These are phyloP conservation scores for Beta vulgaris DNA, from an alignment of 148 eudicot genomes.

Conservation along the genomic window DNA sequence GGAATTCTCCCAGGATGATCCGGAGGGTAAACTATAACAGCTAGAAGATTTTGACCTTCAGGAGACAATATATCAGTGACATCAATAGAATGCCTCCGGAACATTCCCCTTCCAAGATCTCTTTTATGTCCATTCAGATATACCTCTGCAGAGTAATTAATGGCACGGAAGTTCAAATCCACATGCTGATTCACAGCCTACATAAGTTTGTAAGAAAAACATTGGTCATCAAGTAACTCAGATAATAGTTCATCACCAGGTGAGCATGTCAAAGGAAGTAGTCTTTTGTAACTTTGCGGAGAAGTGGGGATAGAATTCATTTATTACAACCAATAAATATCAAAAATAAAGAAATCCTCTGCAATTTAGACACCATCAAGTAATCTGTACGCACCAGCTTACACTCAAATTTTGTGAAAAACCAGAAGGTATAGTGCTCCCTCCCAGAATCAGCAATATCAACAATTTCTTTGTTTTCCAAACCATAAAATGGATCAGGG, in stretches of 20 bases:
- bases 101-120: constrained; percentile 90
- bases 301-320: too few relatives aligned
- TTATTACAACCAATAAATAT: not conserved
- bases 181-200: constrained; percentile 74
- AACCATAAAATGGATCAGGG: constrained; percentile 92
- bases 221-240: not conserved
- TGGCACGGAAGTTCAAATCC: constrained; percentile 84
- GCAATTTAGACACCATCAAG: not conserved
- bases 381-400: constrained; percentile 57
- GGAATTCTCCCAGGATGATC: constrained; percentile 96
- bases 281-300: too few relatives aligned
- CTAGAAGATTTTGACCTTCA: constrained; percentile 74
- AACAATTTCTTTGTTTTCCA: constrained; percentile 78
- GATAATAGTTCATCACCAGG: not conserved
- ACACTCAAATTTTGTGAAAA: constrained; percentile 71
- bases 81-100: constrained; percentile 85
- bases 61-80: constrained; percentile 70
- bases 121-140: constrained; percentile 85
- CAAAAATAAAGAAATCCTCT: not conserved
- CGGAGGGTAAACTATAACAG: constrained; percentile 93
- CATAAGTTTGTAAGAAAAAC: constrained; percentile 19
- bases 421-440: constrained; percentile 94
- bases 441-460: constrained; percentile 97
- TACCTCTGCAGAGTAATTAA: constrained; percentile 89
- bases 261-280: not conserved